A percentile compares a stretch with the other conserved stretches of the same genome.
Conservation (phyloP, 768 basidiomycete species). For the Gloeophyllum trabeum region DNA sequence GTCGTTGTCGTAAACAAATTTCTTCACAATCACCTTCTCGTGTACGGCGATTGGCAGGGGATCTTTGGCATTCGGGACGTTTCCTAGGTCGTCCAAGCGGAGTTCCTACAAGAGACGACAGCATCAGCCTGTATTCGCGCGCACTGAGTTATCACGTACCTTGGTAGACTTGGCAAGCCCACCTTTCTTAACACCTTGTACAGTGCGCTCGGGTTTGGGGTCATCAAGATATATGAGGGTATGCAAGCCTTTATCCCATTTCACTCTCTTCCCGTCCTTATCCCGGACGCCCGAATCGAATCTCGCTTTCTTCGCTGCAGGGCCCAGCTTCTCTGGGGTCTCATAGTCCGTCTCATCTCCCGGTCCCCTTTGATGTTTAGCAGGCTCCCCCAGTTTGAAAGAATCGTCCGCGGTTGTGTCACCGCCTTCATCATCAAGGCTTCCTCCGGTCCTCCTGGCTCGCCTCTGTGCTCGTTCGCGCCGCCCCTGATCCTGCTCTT, state of each 20-base stretch:
- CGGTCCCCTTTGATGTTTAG: slow-evolving; percentile 47
- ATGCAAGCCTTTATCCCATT: slow-evolving; percentile 66
- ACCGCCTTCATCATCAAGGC: slow-evolving; percentile 18
- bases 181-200: too few relatives aligned
- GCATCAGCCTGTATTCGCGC: background rate
- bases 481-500: slow-evolving; percentile 44
- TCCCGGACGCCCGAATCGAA: slow-evolving; percentile 24
- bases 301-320: slow-evolving; percentile 27
- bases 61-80: slow-evolving; percentile 44
- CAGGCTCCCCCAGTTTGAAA: slow-evolving; percentile 13
- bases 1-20: slow-evolving; percentile 74
- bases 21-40: slow-evolving; percentile 66
- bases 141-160: slow-evolving; percentile 25
- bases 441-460: slow-evolving; percentile 34
- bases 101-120: slow-evolving; percentile 30
- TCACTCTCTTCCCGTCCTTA: slow-evolving; percentile 43
- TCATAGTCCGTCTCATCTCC: slow-evolving; percentile 79
- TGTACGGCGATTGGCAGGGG: slow-evolving; percentile 45
- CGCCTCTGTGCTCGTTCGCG: slow-evolving; percentile 50
- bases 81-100: slow-evolving; percentile 62
- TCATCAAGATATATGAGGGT: slow-evolving; percentile 55
- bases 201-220: slow-evolving; percentile 40
- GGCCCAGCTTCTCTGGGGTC: slow-evolving; percentile 41
- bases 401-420: slow-evolving; percentile 18
- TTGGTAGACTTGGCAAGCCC: too few relatives aligned